These are phyloP conservation scores for Phanerochaete carnosa DNA, from an alignment of 768 basidiomycete genomes.

Conservation along the genomic window DNA sequence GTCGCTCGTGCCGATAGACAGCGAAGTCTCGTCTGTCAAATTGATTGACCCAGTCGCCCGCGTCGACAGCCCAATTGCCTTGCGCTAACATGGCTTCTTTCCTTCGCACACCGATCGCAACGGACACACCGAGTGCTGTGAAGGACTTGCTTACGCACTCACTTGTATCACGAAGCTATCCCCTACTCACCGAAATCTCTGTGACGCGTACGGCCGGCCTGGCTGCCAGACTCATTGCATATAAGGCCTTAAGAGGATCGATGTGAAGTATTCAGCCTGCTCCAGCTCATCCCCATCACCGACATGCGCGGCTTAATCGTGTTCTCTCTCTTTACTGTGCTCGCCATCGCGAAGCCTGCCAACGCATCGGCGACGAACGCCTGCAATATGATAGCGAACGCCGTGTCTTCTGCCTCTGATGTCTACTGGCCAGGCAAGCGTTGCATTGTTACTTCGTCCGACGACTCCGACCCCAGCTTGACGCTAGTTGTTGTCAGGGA, in stretches of 20 bases:
- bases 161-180: background rate
- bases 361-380: background rate
- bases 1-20: no score
- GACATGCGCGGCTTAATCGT: background rate
- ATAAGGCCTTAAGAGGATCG: background rate
- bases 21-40: no score
- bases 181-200: background rate
- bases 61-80: no score
- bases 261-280: background rate
- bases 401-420: conserved; percentile 40
- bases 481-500: background rate
- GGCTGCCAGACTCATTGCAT: background rate
- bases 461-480: background rate
- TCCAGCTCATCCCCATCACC: background rate
- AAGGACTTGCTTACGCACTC: background rate
- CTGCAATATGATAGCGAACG: background rate
- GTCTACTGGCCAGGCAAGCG: conserved; percentile 42
- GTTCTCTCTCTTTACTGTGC: background rate
- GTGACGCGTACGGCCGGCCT: background rate
- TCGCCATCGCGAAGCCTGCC: background rate
- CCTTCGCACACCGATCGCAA: background rate
- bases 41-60: no score
- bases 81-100: background rate
- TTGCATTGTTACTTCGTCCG: conserved; percentile 18
- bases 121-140: background rate